Percentiles rank a stretch among this genome's conserved stretches.
phyloP scores from a whole-genome alignment of 2,329 filamentous ascomycete genomes.

The Fusarium bactridioides region DNA sequence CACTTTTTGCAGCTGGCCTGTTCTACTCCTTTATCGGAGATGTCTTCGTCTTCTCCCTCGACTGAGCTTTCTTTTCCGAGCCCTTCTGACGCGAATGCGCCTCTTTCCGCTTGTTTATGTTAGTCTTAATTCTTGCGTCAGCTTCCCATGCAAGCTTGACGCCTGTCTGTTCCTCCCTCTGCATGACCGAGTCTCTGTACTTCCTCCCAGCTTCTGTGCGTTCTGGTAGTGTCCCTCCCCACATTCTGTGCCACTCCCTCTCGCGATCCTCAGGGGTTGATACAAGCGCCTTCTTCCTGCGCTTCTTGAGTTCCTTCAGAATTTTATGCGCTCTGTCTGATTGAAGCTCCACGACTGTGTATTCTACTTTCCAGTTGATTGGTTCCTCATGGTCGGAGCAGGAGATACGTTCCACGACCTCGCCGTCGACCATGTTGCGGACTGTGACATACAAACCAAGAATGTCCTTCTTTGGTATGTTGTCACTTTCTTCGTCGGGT shows the following conservation, averaged over 20 bases:
- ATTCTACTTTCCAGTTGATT: slow-evolving; percentile 75
- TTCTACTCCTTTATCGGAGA: background rate
- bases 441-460: slow-evolving; percentile 77
- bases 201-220: slow-evolving; percentile 62
- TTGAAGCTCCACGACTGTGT: slow-evolving; percentile 72
- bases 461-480: background rate
- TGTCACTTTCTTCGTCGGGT: background rate
- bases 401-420: slow-evolving; percentile 67
- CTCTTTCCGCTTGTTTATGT: background rate
- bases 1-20: background rate
- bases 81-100: background rate
- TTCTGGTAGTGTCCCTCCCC: slow-evolving; percentile 50
- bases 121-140: background rate
- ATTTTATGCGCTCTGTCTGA: slow-evolving; percentile 54
- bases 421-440: slow-evolving; percentile 75
- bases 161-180: slow-evolving; percentile 56
- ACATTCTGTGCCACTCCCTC: slow-evolving; percentile 57
- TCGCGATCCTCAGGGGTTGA: slow-evolving; percentile 53
- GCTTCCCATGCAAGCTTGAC: slow-evolving; percentile 56
- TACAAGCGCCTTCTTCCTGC: slow-evolving; percentile 59
- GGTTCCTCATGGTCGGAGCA: background rate
- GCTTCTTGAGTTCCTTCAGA: slow-evolving; percentile 64
- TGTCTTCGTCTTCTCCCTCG: background rate
- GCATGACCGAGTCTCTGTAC: slow-evolving; percentile 64
- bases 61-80: background rate